Percentiles rank a stretch among this genome's conserved stretches.
Conservation (phyloP, 2,329 filamentous ascomycete species). For the Neocucurbitaria cava region DNA sequence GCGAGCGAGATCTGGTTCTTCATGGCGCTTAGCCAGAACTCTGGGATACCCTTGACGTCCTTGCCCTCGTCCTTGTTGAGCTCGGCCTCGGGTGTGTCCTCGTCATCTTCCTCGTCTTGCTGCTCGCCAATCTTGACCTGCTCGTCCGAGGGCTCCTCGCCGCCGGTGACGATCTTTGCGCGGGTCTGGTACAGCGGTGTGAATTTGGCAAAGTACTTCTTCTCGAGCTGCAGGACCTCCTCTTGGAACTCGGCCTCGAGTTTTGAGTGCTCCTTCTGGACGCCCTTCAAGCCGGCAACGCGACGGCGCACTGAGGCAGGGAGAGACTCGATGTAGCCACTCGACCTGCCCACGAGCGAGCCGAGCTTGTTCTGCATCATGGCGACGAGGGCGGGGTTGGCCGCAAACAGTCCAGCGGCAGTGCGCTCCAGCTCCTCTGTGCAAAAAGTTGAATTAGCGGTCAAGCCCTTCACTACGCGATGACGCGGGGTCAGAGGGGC, state of each 20-base stretch:
- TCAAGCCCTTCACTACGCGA: slow-evolving; percentile 32
- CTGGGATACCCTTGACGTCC: slow-evolving; percentile 81
- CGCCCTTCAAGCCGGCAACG: slow-evolving; percentile 93
- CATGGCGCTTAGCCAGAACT: slow-evolving; percentile 99
- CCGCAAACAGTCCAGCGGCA: slow-evolving; percentile 90
- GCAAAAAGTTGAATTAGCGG: slow-evolving; percentile 47
- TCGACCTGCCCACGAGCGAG: slow-evolving; percentile 90
- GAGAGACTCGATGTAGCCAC: slow-evolving; percentile 96
- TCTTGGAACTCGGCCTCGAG: slow-evolving; percentile 98
- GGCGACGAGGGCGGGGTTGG: slow-evolving; percentile 91
- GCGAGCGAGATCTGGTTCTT: slow-evolving; percentile 98
- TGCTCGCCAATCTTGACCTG: slow-evolving; percentile 88
- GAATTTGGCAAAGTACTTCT: slow-evolving; percentile 99
- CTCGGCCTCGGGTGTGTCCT: slow-evolving; percentile 59
- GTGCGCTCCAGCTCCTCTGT: slow-evolving; percentile 90
- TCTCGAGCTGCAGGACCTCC: slow-evolving; percentile 96
- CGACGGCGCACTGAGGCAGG: slow-evolving; percentile 88
- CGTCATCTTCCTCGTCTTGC: slow-evolving; percentile 70
- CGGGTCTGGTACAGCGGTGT: slow-evolving; percentile 97
- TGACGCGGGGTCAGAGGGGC: slow-evolving; percentile 41
- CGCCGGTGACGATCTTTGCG: slow-evolving; percentile 88
- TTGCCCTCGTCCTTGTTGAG: slow-evolving; percentile 64
- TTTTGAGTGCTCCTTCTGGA: slow-evolving; percentile 98
- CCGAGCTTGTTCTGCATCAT: slow-evolving; percentile 98
- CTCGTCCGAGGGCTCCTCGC: slow-evolving; percentile 81